Percentiles rank a stretch among this genome's conserved stretches.
Conservation (phyloP, 2,329 filamentous ascomycete genomes). For the Diaporthe velutina region DNA sequence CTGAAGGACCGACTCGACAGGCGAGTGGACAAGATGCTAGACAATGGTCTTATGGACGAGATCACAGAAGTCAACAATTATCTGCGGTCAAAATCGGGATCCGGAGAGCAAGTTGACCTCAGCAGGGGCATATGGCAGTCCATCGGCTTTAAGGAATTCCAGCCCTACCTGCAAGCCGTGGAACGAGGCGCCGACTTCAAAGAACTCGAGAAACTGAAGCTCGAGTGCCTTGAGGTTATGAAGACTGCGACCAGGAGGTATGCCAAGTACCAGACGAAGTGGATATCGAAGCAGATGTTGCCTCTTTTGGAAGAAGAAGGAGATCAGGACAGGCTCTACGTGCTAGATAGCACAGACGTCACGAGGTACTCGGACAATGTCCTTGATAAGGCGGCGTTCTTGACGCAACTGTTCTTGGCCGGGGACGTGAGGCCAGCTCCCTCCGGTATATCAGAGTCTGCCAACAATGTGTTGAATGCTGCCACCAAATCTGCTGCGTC, state of each 20-base stretch:
- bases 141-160: slow-evolving; percentile 95
- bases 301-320: slow-evolving; percentile 72
- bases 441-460: slow-evolving; percentile 59
- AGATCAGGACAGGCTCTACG: slow-evolving; percentile 73
- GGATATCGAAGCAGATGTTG: slow-evolving; percentile 88
- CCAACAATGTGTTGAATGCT: slow-evolving; percentile 67
- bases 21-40: slow-evolving; percentile 88
- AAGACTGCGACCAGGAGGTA: slow-evolving; percentile 90
- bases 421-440: slow-evolving; percentile 67
- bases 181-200: slow-evolving; percentile 46
- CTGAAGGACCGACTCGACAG: slow-evolving; percentile 79
- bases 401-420: slow-evolving; percentile 75
- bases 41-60: slow-evolving; percentile 64
- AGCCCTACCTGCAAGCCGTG: slow-evolving; percentile 73
- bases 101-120: slow-evolving; percentile 73
- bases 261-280: slow-evolving; percentile 84
- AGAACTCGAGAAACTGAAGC: slow-evolving; percentile 68
- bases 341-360: slow-evolving; percentile 84
- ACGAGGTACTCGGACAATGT: slow-evolving; percentile 74
- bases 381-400: slow-evolving; percentile 69
- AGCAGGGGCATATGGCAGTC: slow-evolving; percentile 94
- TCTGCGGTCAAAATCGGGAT: slow-evolving; percentile 48
- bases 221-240: slow-evolving; percentile 77
- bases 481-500: slow-evolving; percentile 60
- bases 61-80: slow-evolving; percentile 60